Base-by-base conservation (phyloP, 768 basidiomycete species). In the Phanerodontia chrysosporium region DNA sequence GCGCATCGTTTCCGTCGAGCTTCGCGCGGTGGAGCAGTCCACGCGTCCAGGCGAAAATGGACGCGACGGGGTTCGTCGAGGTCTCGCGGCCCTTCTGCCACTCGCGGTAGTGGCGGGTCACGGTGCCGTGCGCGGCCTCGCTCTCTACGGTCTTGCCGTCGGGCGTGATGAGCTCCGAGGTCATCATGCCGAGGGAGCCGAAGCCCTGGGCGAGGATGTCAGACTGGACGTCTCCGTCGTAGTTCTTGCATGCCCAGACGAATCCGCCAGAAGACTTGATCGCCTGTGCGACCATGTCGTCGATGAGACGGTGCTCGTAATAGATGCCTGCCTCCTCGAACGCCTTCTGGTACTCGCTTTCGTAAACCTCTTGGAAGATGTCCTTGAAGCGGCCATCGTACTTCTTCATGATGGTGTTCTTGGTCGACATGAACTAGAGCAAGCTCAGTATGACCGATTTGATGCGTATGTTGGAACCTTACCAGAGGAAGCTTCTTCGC, bases 361-460 rank as follows among this genome's bases (percentile, higher is more conserved):
- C 92, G 72, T 93, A 99, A 67, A 98, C 87, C 68, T 97, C 94
- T 73, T 98, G 87, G 87, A 99, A 97, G 70, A 96, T 95, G 68
- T 99, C 97, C 80, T 99, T 99, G 85, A 98, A 99, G 29, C 95
- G 85, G 45, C 97, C 97, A 69, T 98, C 97, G 73, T 99, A 99
- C 71, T 89, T 95, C 79, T 99, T 96, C 70, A 96, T 69, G 75
- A 96, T 95, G 24, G 93, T 96, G 76, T 96, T 98, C 79, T 99
- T 98, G 44, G 96, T 98, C 12, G 92, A 95, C 90, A 98, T 85
- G 81, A 95, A 98, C 85, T 91, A 30, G 7, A 60, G 32, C 25
- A 21, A 35, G 0, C 10, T 14, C 24, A 28, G 24, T 35, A 42
- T 25, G 18, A 54, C 18, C 4, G 3, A 13, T 45, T 3, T 28